Evolutionary conservation across 1,284 basidiomycete genomes (phyloP).

Genomic region (Sanghuangporus sanghuang): DNA sequence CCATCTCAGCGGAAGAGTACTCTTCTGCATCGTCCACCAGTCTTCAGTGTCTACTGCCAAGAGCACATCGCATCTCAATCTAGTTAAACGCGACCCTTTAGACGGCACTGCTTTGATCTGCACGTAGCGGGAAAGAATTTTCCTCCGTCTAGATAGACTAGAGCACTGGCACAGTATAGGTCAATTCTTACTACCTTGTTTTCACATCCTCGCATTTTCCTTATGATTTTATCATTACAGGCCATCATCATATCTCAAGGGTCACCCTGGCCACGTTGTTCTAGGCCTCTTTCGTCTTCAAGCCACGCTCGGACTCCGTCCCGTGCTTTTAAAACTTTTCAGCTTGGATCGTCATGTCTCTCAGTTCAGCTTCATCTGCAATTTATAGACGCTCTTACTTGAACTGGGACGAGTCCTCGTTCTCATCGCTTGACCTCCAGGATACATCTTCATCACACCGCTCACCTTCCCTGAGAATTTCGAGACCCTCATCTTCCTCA

Average conservation of each 20-base stretch:
- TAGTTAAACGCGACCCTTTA: not conserved
- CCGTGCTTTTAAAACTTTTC: not conserved
- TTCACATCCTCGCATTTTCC: not conserved
- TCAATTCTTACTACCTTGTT: not conserved
- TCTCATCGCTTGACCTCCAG: conserved; percentile 1
- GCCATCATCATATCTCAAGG: not conserved
- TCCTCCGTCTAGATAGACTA: not conserved
- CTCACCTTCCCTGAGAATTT: conserved; percentile 4
- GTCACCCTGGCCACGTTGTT: not conserved
- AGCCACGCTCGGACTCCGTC: not conserved
- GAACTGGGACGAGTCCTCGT: conserved; percentile 2
- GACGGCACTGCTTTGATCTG: not conserved
- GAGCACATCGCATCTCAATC: not conserved
- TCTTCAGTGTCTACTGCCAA: not conserved
- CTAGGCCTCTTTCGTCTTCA: not conserved
- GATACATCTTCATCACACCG: not conserved
- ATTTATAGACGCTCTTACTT: conserved; percentile 8
- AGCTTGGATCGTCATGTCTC: conserved; percentile 10
- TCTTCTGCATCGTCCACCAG: not conserved
- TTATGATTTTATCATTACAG: not conserved
- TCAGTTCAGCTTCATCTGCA: not conserved
- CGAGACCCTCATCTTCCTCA: conserved; percentile 1
- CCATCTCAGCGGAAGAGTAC: not conserved
- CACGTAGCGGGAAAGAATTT: not conserved
- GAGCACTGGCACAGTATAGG: not conserved